Base-by-base conservation (phyloP, 2,329 filamentous ascomycete species). In the Exserohilum rostratum region DNA sequence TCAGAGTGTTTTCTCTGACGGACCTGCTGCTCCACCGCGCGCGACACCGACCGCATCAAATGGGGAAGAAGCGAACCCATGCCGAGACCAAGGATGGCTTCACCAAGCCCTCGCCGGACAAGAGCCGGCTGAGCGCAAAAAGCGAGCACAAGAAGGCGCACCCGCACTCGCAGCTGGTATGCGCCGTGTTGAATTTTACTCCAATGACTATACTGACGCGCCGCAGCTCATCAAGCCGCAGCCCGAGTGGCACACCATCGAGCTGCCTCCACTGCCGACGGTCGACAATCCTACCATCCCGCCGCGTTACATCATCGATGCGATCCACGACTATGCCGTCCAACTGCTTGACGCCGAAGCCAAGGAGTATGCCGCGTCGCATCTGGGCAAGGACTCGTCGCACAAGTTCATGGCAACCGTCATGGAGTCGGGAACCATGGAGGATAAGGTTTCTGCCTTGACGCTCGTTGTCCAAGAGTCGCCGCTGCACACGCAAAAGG, bases 351-450 rank as follows among this genome's bases (percentile, higher is more conserved):
- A 96, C 49, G 82, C 86, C 22, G 95, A 99, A 71, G 89, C 89
- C 57, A 82, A 85, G 35, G 81, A 85, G 42, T 99, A 97, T 77
- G 83, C 83, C 50, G 85, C 86, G 22, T 88, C 83, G 35, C 82
- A 91, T 63, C 80, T 90, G 51, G 86, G 90, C 6, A 86, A 90
- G 46, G 91, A 91, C 22, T 95, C 93, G 2, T 93, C 93, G 35
- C 90, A 96, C 76, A 96, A 93, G 74, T 99, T 99, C 80, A 88
- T 98, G 82, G 91, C 93, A 1, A 96, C 92, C 15, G 97, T 99
- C 73, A 97, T 98, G 90, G 82, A 91, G 9, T 96, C 93, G 1
- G 95, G 95, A 81, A 99, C 96, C 9, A 85, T 98, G 65, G 96
- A 92, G 51, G 95, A 99, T 75, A 98, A 97, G 75, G 89, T 98